These are phyloP conservation scores for Aschersonia sp. DNA, from an alignment of 2,329 filamentous ascomycete species.

Conservation along the genomic window DNA sequence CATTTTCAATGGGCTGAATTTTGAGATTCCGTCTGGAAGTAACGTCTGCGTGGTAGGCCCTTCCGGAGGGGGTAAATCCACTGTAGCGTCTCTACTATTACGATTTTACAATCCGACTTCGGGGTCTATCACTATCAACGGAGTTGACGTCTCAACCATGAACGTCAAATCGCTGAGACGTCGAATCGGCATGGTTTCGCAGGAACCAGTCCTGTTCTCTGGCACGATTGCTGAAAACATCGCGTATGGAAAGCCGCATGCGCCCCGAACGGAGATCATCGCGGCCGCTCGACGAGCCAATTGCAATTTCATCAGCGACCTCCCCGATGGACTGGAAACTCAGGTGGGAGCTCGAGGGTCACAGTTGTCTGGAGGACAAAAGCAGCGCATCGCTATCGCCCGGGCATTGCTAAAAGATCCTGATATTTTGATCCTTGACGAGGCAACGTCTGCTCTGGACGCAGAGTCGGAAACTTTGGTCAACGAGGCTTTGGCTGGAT, in stretches of 20 bases:
- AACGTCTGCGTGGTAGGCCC: slow-evolving; percentile 96
- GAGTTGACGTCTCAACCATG: slow-evolving; percentile 68
- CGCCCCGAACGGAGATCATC: slow-evolving; percentile 68
- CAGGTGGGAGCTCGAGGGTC: slow-evolving; percentile 84
- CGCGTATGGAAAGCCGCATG: slow-evolving; percentile 72
- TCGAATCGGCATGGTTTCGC: slow-evolving; percentile 87
- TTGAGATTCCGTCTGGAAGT: slow-evolving; percentile 81
- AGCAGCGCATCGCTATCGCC: slow-evolving; percentile 95
- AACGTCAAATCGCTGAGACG: slow-evolving; percentile 87
- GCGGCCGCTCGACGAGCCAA: slow-evolving; percentile 83
- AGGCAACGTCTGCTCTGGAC: slow-evolving; percentile 89
- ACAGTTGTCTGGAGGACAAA: slow-evolving; percentile 90
- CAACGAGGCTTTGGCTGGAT: slow-evolving; percentile 70
- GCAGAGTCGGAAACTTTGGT: slow-evolving; percentile 95
- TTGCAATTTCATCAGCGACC: slow-evolving; percentile 91
- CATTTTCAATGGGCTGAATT: slow-evolving; percentile 82
- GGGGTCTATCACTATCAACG: slow-evolving; percentile 71
- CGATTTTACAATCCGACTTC: slow-evolving; percentile 78
- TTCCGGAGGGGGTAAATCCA: slow-evolving; percentile 91
- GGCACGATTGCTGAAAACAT: slow-evolving; percentile 83
- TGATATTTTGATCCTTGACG: slow-evolving; percentile 91
- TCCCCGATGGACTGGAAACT: slow-evolving; percentile 90
- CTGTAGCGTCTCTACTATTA: slow-evolving; percentile 79
- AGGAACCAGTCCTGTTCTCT: slow-evolving; percentile 88
- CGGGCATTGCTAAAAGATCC: slow-evolving; percentile 89